A percentile compares a stretch with the other conserved stretches of the same genome.
Conservation (phyloP, 352 stramenopile species). For the Globisporangium camurandrum region DNA sequence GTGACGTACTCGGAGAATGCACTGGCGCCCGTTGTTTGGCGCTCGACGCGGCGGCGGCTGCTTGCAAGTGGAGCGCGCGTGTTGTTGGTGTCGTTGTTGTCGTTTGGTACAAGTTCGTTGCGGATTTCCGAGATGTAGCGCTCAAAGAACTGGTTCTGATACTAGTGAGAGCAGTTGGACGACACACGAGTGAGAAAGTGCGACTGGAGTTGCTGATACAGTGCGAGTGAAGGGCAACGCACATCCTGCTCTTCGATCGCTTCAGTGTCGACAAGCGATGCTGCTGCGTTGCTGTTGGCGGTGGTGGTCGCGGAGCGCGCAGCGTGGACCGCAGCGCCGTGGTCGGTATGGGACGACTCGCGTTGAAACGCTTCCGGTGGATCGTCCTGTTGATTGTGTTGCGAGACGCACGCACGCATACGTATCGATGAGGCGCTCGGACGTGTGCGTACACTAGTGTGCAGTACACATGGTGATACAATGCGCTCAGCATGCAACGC, state of each 20-base stretch:
- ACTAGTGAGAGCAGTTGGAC: no score
- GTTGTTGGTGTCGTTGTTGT: background rate
- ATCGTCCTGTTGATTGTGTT: constrained; percentile 35
- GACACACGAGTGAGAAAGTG: background rate
- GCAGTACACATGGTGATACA: background rate
- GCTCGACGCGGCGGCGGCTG: constrained; percentile 4
- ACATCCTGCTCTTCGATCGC: constrained; percentile 11
- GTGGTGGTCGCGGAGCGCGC: background rate
- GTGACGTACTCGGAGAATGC: constrained; percentile 11
- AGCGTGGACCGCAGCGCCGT: constrained; percentile 8
- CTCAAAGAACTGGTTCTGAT: constrained; percentile 19
- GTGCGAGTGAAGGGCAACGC: background rate
- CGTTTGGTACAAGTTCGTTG: constrained; percentile 22
- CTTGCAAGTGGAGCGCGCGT: background rate
- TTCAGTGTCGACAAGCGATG: background rate
- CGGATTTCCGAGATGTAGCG: constrained; percentile 21
- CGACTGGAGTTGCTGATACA: background rate
- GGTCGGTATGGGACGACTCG: no score
- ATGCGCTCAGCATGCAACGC: background rate
- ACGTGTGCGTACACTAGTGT: no score
- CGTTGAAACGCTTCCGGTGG: constrained; percentile 43
- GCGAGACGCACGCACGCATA: background rate
- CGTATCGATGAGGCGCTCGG: background rate
- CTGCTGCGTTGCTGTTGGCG: background rate
- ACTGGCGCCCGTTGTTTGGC: constrained; percentile 4